These are phyloP conservation scores for Carex pumila DNA, from an alignment of 176 grass and related monocot species.

Conservation along the genomic window DNA sequence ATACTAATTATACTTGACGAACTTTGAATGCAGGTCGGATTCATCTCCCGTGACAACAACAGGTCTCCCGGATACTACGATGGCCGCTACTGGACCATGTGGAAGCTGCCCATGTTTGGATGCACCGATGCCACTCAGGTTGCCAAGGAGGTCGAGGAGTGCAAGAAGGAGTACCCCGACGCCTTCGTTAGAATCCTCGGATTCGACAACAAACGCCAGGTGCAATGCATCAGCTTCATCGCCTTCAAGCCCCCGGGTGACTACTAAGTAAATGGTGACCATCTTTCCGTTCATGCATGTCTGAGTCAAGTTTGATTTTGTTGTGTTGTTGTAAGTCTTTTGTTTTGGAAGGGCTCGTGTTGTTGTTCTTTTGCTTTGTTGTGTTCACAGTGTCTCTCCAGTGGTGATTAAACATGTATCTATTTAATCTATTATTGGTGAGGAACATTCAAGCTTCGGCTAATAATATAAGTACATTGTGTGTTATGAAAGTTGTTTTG, in stretches of 20 bases:
- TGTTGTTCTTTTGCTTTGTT: background rate
- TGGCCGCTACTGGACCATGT: conserved; percentile 42
- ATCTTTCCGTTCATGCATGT: background rate
- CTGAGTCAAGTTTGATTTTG: background rate
- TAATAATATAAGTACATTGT: conserved; percentile 3
- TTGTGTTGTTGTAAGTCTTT: conserved; percentile 1
- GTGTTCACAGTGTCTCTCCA: background rate
- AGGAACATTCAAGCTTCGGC: conserved; percentile 14
- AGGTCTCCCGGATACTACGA: conserved; percentile 34
- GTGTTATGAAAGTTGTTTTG: background rate
- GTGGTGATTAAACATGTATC: background rate
- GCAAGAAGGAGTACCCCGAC: conserved; percentile 35
- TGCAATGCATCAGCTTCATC: conserved; percentile 53
- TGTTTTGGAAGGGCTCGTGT: background rate
- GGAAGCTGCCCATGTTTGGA: conserved; percentile 41
- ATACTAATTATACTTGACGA: background rate
- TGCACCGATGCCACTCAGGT: conserved; percentile 33
- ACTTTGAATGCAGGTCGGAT: conserved; percentile 1
- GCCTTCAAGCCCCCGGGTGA: conserved; percentile 39
- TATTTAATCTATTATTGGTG: conserved; percentile 3
- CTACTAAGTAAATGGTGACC: background rate
- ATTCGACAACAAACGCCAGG: conserved; percentile 45
- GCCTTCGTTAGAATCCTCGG: conserved; percentile 45
- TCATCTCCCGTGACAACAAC: conserved; percentile 22
- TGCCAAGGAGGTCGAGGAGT: conserved; percentile 20